These are phyloP conservation scores for Kitagawia praeruptora DNA, from an alignment of 129 eudicot genomes.

Conservation along the genomic window DNA sequence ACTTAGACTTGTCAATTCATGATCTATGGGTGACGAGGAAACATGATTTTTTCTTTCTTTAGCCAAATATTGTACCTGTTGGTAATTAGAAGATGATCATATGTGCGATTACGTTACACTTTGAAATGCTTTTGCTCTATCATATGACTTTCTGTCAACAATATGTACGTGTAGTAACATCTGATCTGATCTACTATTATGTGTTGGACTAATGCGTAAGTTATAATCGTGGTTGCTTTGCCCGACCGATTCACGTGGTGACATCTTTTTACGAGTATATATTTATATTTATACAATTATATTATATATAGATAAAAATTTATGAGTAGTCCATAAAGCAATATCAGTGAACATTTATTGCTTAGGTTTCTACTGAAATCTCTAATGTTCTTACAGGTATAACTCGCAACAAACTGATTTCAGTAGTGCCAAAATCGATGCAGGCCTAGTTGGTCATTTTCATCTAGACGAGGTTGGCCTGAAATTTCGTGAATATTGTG, in stretches of 20 bases:
- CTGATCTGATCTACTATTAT: not conserved
- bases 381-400: constrained; percentile 40
- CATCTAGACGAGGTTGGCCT: constrained; percentile 70
- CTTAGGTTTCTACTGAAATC: not conserved
- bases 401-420: constrained; percentile 20
- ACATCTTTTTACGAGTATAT: too few species aligned
- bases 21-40: not conserved
- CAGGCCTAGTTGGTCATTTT: constrained; percentile 87
- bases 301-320: too few species aligned
- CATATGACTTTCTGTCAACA: not conserved
- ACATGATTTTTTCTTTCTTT: not conserved
- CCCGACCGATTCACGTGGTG: not conserved
- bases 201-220: not conserved
- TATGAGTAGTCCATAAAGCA: too few species aligned
- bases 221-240: not conserved
- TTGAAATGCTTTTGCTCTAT: not conserved
- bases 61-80: not conserved
- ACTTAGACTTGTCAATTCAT: not conserved
- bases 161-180: not conserved
- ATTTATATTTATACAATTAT: too few species aligned
- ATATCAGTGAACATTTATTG: too few species aligned
- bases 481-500: not conserved
- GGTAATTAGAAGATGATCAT: not conserved
- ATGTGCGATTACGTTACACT: not conserved
- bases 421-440: constrained; percentile 38